Evolutionary conservation across 345 rosid genomes (phyloP), one percentile per base, ranked within the genome.

Genomic region (Gossypium rotundifolium): DNA sequence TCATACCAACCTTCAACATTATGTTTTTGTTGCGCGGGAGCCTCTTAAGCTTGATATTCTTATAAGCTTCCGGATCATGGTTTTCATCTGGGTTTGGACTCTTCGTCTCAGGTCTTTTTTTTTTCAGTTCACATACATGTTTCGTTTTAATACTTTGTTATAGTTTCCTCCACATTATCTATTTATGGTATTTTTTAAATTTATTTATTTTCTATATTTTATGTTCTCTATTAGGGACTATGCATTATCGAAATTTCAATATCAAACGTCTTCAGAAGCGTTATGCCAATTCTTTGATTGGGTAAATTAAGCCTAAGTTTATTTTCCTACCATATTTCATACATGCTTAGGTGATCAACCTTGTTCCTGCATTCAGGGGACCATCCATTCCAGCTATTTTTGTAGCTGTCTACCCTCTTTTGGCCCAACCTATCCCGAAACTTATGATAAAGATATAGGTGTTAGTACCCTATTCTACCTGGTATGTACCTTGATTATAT

Each of bases 371-470:
- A 46, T 74, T 18, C 69, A 93, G 99, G 64, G 97, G 99, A 53
- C 91, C 96, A 38, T 86, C 97, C 4, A 87, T 90, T n/a, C 82
- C 89, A 67, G 96, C 98, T n/a, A 93, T 98, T 33, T 95, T 95
- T 89, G 93, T 89, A 44, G 94, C 96, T 64, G 97, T 93, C 4
- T 93, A 90, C 79, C 87, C 93, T 46, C 90, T 93, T 60, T 91
- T 79, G 99, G 98, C 48, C 99, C 96, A 11, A 95, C 98, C 11
- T 95, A 88, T 83, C 96, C 98, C 72, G 99, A 97, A 61, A 84
- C 84, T 72, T 91, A 88, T 70, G 97, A 95, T 83, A 93, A 84
- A 78, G 91, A 91, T 25, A 88, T 93, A 84, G 88, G 93, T 77
- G 87, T 91, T 70, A 93, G 93, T 78, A 87, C 88, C 75, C 87